Conservation (phyloP, 495 filamentous ascomycete species). For the Penicillium argentinense region DNA sequence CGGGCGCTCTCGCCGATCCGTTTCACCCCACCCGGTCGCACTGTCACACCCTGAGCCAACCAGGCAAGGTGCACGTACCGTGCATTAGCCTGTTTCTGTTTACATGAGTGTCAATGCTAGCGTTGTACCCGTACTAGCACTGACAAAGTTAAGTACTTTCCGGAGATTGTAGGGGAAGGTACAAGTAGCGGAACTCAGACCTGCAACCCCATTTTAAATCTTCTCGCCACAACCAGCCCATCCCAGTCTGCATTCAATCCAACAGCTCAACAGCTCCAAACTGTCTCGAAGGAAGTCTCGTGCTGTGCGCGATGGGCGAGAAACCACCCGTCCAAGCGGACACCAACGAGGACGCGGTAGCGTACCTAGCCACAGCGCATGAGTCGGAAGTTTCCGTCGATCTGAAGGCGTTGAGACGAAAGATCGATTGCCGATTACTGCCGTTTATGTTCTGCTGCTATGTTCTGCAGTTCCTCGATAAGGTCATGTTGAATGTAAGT, state of each 20-base stretch:
- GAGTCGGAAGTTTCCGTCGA: conserved; percentile 8
- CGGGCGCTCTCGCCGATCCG: conserved; percentile 1
- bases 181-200: too few relatives aligned
- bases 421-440: conserved; percentile 52
- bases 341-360: conserved; percentile 33
- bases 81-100: too few relatives aligned
- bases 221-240: neutral
- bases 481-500: conserved; percentile 60
- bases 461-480: conserved; percentile 66
- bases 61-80: too few relatives aligned
- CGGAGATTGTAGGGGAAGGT: too few relatives aligned
- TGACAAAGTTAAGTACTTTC: too few relatives aligned
- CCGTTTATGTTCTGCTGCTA: conserved; percentile 62
- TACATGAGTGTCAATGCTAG: too few relatives aligned
- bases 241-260: neutral
- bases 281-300: neutral
- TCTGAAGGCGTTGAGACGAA: conserved; percentile 26
- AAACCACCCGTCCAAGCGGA: conserved; percentile 10
- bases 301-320: conserved; percentile 9
- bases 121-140: too few relatives aligned
- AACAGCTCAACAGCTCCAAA: too few relatives aligned
- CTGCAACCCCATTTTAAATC: neutral
- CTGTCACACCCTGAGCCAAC: too few relatives aligned
- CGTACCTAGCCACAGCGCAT: conserved; percentile 34
- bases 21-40: neutral